These are phyloP conservation scores for Brettanomyces bruxellensis DNA, from an alignment of 805 yeast genomes.

Conservation along the genomic window DNA sequence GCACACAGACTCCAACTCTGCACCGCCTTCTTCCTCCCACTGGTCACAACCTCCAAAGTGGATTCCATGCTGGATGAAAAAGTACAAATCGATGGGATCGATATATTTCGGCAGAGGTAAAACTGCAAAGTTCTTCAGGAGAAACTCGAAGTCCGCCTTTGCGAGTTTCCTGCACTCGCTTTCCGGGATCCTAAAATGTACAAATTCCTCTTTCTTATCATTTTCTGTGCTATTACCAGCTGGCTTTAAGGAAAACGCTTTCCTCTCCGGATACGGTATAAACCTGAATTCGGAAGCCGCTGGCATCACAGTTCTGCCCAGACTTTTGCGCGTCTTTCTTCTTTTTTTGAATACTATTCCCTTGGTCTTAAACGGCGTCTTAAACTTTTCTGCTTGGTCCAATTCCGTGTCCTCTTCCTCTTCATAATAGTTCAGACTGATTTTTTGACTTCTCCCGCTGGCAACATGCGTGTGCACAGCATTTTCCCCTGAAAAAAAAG, in stretches of 20 bases:
- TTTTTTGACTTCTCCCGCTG: neutral
- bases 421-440: constrained; percentile 11
- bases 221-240: neutral
- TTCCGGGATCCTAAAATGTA: constrained; percentile 2
- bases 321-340: neutral
- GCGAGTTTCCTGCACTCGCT: neutral
- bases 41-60: constrained; percentile 1
- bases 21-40: neutral
- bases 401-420: constrained; percentile 7
- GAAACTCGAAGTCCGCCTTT: constrained; percentile 7
- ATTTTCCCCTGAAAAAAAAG: too few species aligned
- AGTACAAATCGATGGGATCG: constrained; percentile 8
- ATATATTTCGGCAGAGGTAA: constrained; percentile 5
- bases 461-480: too few species aligned
- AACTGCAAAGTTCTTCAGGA: constrained; percentile 7
- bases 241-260: neutral
- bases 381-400: neutral
- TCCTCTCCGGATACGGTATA: neutral
- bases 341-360: neutral
- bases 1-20: constrained; percentile 2
- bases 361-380: neutral
- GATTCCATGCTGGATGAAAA: constrained; percentile 10
- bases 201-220: neutral
- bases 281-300: neutral
- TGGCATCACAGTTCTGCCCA: neutral